Percentiles rank a stretch among this genome's conserved stretches.
Evolutionary conservation across 805 yeast species (phyloP).

Genomic region (Candida gorgasii): DNA sequence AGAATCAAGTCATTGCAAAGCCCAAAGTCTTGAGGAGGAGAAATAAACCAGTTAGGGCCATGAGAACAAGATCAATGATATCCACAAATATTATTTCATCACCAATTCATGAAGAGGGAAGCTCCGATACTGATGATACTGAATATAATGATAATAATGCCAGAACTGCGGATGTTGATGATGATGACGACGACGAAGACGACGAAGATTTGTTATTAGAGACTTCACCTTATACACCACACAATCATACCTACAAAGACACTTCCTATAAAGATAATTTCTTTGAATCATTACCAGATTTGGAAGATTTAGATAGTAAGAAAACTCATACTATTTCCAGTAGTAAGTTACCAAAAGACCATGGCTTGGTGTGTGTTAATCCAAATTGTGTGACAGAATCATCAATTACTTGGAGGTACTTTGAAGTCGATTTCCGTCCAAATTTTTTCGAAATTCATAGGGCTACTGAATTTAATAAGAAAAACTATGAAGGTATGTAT

Average conservation of each 20-base stretch:
- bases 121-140: constrained; percentile 41
- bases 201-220: constrained; percentile 24
- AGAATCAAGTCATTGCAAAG: constrained; percentile 42
- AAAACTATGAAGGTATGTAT: constrained; percentile 46
- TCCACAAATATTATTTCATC: constrained; percentile 35
- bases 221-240: constrained; percentile 43
- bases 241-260: constrained; percentile 25
- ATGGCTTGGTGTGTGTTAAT: constrained; percentile 42
- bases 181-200: constrained; percentile 27
- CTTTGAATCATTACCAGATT: constrained; percentile 43
- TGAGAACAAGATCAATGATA: constrained; percentile 45
- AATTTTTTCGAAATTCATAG: constrained; percentile 38
- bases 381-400: constrained; percentile 39
- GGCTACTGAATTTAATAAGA: constrained; percentile 39
- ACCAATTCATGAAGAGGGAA: constrained; percentile 42
- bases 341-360: constrained; percentile 38
- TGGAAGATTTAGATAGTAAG: constrained; percentile 46
- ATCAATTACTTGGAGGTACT: constrained; percentile 46
- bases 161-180: constrained; percentile 29
- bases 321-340: constrained; percentile 43
- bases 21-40: constrained; percentile 27
- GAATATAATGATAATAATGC: constrained; percentile 30
- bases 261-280: constrained; percentile 29
- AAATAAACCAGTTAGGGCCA: constrained; percentile 36
- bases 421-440: constrained; percentile 41